Conservation (phyloP, 305 asterid genomes). For the Fraxinus sp. region DNA sequence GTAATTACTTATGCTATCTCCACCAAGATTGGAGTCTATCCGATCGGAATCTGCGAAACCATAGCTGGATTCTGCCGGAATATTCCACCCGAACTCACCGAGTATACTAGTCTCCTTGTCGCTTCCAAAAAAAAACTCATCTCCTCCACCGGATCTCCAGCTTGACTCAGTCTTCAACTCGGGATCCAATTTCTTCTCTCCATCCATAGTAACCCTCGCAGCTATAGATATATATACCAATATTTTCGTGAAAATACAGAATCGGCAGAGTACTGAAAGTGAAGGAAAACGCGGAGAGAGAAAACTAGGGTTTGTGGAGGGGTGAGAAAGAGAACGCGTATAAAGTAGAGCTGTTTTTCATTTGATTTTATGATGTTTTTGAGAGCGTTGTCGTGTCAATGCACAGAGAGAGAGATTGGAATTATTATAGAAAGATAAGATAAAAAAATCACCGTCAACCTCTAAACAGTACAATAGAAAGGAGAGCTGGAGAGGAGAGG, state of each 20-base stretch:
- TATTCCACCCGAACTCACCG: slow-evolving; percentile 67
- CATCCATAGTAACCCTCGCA: slow-evolving; percentile 24
- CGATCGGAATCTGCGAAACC: slow-evolving; percentile 30
- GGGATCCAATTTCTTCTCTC: slow-evolving; percentile 37
- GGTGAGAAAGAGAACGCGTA: slow-evolving; percentile 40
- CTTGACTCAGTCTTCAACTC: slow-evolving; percentile 29
- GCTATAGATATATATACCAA: slow-evolving; percentile 11
- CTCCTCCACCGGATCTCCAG: slow-evolving; percentile 37
- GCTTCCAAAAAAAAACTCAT: slow-evolving; percentile 38
- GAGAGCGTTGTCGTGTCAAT: slow-evolving; percentile 39
- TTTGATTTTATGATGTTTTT: slow-evolving; percentile 29
- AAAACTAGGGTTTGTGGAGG: slow-evolving; percentile 48
- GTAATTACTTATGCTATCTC: slow-evolving; percentile 11
- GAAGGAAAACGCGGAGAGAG: slow-evolving; percentile 35
- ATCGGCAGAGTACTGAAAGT: not conserved
- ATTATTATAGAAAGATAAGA: slow-evolving; percentile 15
- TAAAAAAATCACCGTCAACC: slow-evolving; percentile 39
- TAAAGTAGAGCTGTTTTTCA: slow-evolving; percentile 26
- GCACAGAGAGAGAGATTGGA: not conserved
- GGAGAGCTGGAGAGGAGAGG: slow-evolving; percentile 19
- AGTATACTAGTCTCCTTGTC: slow-evolving; percentile 41
- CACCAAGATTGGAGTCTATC: slow-evolving; percentile 35
- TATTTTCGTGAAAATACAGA: not conserved
- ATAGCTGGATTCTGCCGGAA: slow-evolving; percentile 35
- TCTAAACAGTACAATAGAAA: slow-evolving; percentile 18